Evolutionary conservation across 1,139 yeast genomes (phyloP).

Genomic region (Scheffersomyces illinoinensis): DNA sequence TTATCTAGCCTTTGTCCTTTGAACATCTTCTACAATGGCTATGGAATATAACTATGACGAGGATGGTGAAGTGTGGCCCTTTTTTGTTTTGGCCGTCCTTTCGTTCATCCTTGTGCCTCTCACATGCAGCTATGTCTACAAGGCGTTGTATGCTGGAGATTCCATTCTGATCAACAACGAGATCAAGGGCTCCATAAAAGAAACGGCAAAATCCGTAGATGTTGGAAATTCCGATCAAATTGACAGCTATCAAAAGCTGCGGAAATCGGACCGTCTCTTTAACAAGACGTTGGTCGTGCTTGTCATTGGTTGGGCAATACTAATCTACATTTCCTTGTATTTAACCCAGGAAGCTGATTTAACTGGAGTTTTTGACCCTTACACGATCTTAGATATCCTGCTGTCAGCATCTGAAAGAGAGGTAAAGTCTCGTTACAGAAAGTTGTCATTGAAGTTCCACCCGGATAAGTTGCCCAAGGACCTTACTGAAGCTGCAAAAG

Average conservation of each 20-base stretch:
- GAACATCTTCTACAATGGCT: slow-evolving; percentile 22
- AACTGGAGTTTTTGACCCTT: slow-evolving; percentile 76
- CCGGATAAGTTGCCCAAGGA: slow-evolving; percentile 87
- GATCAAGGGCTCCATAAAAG: slow-evolving; percentile 35
- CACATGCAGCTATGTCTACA: slow-evolving; percentile 50
- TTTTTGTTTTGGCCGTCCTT: slow-evolving; percentile 76
- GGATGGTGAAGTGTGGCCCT: slow-evolving; percentile 94
- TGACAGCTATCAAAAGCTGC: slow-evolving; percentile 38
- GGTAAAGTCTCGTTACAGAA: slow-evolving; percentile 80
- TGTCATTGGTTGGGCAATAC: slow-evolving; percentile 66
- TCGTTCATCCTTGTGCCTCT: slow-evolving; percentile 64
- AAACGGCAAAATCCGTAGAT: slow-evolving; percentile 27
- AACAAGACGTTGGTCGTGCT: slow-evolving; percentile 49
- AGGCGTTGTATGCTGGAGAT: slow-evolving; percentile 22
- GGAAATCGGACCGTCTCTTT: slow-evolving; percentile 39
- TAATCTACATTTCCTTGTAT: slow-evolving; percentile 49
- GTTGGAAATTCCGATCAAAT: slow-evolving; percentile 48
- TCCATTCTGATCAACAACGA: slow-evolving; percentile 23
- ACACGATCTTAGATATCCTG: slow-evolving; percentile 76
- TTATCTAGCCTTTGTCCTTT: neutral
- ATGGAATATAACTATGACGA: slow-evolving; percentile 82
- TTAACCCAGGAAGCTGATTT: slow-evolving; percentile 51
- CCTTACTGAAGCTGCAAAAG: slow-evolving; percentile 55
- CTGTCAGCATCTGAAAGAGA: slow-evolving; percentile 70
- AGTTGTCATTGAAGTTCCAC: slow-evolving; percentile 82